Evolutionary conservation across 345 rosid genomes (phyloP).

Genomic region (Combretum micranthum): DNA sequence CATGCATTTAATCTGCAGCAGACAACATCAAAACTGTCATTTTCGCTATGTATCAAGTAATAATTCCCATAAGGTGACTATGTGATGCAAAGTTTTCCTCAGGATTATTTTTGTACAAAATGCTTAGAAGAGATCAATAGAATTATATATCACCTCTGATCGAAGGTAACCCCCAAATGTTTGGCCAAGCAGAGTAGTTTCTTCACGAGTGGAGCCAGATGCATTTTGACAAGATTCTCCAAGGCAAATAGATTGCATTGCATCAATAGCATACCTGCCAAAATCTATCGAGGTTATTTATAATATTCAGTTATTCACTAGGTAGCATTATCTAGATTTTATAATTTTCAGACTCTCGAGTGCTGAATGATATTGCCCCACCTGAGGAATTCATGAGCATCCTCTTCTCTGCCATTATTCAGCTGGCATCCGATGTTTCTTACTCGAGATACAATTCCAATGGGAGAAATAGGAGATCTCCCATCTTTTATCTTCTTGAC

Average conservation of each 20-base stretch:
- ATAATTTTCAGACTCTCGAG: background rate
- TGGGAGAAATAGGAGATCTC: constrained; percentile 70
- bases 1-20: constrained; percentile 70
- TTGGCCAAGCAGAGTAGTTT: constrained; percentile 37
- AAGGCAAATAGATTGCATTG: constrained; percentile 49
- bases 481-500: constrained; percentile 65
- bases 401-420: constrained; percentile 90
- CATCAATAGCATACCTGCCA: constrained; percentile 42
- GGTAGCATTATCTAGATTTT: background rate
- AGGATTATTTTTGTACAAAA: too few relatives aligned
- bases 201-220: constrained; percentile 28
- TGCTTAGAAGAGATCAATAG: background rate
- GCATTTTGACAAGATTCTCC: constrained; percentile 26
- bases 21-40: background rate
- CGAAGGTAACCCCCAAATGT: constrained; percentile 48
- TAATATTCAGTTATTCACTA: background rate
- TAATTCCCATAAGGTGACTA: too few relatives aligned
- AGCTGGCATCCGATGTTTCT: constrained; percentile 69
- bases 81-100: too few relatives aligned
- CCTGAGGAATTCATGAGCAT: constrained; percentile 99
- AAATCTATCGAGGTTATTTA: background rate
- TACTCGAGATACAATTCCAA: constrained; percentile 62
- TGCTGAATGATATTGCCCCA: constrained; percentile 11
- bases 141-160: constrained; percentile 26
- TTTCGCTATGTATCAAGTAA: too few relatives aligned